phyloP scores from a whole-genome alignment of 768 basidiomycete species.

The Pleurotus djamor region DNA sequence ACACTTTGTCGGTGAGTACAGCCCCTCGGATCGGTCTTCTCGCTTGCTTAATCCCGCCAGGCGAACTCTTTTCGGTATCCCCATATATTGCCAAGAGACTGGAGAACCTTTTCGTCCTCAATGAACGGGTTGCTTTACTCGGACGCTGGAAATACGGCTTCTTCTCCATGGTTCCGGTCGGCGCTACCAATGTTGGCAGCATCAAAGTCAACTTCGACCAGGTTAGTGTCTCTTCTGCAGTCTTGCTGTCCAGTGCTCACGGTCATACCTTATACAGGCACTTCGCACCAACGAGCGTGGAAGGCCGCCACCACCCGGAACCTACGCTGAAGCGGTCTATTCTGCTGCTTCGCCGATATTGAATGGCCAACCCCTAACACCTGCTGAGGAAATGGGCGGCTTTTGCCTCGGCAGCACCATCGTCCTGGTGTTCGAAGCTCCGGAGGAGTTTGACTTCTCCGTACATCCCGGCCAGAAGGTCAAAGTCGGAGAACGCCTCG shows the following conservation, averaged over 20 bases:
- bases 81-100: slow-evolving; percentile 94
- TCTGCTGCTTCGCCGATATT: slow-evolving; percentile 79
- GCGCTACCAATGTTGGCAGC: slow-evolving; percentile 96
- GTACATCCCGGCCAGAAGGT: slow-evolving; percentile 81
- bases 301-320: slow-evolving; percentile 71
- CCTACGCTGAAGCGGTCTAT: slow-evolving; percentile 92
- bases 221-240: slow-evolving; percentile 29
- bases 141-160: slow-evolving; percentile 96
- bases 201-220: slow-evolving; percentile 96
- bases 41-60: slow-evolving; percentile 28
- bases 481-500: slow-evolving; percentile 81
- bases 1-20: slow-evolving; percentile 77
- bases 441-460: slow-evolving; percentile 74
- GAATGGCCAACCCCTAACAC: slow-evolving; percentile 80
- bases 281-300: slow-evolving; percentile 89
- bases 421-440: slow-evolving; percentile 96
- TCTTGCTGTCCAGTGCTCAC: neutral
- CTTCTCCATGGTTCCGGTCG: slow-evolving; percentile 97
- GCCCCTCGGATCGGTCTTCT: slow-evolving; percentile 16
- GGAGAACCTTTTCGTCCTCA: slow-evolving; percentile 94
- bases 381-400: slow-evolving; percentile 97
- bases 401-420: slow-evolving; percentile 95
- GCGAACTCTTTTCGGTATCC: slow-evolving; percentile 94
- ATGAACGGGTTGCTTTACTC: slow-evolving; percentile 94
- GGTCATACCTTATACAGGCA: slow-evolving; percentile 37